Base-by-base conservation (phyloP, 192 early-diverging fungal species). In the Lunasporangiospora selenospora region DNA sequence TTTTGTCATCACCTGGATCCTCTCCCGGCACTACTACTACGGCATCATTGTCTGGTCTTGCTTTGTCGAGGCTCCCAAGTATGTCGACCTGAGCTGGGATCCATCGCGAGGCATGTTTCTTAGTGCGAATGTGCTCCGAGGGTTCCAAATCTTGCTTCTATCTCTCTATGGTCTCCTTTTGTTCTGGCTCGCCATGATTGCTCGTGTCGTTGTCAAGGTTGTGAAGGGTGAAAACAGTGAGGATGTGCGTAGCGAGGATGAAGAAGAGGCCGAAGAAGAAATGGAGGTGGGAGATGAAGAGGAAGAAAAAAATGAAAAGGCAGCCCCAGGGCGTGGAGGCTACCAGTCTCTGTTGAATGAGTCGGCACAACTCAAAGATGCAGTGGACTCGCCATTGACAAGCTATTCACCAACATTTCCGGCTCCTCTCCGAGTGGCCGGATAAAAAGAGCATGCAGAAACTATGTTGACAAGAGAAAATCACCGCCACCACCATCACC, bases 231-330 rank as follows among this genome's bases (percentile, higher is more conserved):
- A 67, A 11, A 85, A 85, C 34, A 80, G 80, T 23, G 80, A 81
- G n/a, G 90, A 92, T 79, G 85, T 81, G 18, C 79, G 90, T n/a
- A 89, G 88, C 44, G 90, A 90, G 53, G 82, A 83, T 49, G 90
- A 92, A 62, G 83, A 81, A 27, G 77, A 73, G 26, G 65, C 57
- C 3, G 46, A 52, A 12, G 27, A 41, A 4, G 47, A 65, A 26
- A 40, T 26, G 10, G 36, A 31, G 23, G 53, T 32, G 32, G 27
- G 42, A 11, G 36, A 8, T 3, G 32, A 43, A 41, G 40, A 49
- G 27, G 37, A 47, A 23, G 40, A 33, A 5, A 27, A 3, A 11
- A 32, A 50, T 6, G 31, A 12, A 43, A 47, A 36, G 16, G n/a
- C n/a, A n/a, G n/a, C n/a, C n/a, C n/a, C n/a, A n/a, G n/a, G n/a